Evolutionary conservation across 495 filamentous ascomycete genomes (phyloP), one percentile per base, ranked within the genome.

Genomic region (Echria macrotheca): DNA sequence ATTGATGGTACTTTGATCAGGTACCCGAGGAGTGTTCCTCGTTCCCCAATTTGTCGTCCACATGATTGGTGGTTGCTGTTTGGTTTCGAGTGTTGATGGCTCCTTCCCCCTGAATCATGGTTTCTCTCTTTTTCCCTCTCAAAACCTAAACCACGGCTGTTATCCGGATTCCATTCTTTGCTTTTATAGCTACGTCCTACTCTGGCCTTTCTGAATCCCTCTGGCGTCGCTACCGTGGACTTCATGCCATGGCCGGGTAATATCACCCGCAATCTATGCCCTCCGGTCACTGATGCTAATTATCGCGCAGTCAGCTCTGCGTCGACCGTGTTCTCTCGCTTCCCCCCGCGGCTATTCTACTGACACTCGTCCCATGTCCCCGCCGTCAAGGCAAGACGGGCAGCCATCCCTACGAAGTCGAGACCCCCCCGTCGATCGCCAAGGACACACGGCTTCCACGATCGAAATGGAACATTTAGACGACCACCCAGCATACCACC

Each of bases 161-260:
- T 8, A 6, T 9, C 33, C 33, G 33, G 7, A 37, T 9, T 12
- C 6, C 18, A 1, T 10, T n/a, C 8, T 17, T 21, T 41, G 38
- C 38, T 37, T 9, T 17, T 14, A 21, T 41, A 12, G 28, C 28
- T 12, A 12, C 7, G 12, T 31, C 28, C 12, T 12, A 12, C 6
- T 31, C 28, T 31, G 28, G 6, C 21, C 19, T n/a, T 12, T 24
- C 21, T 41, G 15, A 23, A 17, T 21, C 17, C 33, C 5, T 9
- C 9, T 11, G 14, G 11, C n/a, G 18, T 24, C 38, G 38, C 38
- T 9, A 22, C 38, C 6, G 38, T 15, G 11, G 38, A 39, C 40
- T 35, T 26, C 23, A 29, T 32, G 14, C 35, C 5, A 19, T 39
- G n/a, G 10, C 56, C 56, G 56, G 56, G 52, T 58, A 58, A 58